These are phyloP conservation scores for Aegilops bicornis DNA, from an alignment of 176 grass and related monocot genomes.

Conservation along the genomic window DNA sequence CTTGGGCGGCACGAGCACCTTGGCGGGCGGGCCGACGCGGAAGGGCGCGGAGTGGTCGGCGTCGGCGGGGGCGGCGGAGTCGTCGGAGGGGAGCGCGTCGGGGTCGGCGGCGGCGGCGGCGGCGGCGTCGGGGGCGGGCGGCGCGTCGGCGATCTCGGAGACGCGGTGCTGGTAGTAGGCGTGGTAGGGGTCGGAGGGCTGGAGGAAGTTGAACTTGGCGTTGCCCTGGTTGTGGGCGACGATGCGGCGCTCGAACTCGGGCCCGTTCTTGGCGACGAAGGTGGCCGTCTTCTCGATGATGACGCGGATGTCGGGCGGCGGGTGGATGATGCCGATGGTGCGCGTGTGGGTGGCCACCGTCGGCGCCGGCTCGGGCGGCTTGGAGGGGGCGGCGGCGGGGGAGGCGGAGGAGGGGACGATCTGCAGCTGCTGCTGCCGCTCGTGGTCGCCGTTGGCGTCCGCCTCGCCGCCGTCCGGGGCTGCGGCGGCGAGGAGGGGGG, in stretches of 20 bases:
- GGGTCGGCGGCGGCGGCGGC: slow-evolving; percentile 7
- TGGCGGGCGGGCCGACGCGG: slow-evolving; percentile 45
- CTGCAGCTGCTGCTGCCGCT: neutral
- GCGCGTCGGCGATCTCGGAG: slow-evolving; percentile 44
- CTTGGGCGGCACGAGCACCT: slow-evolving; percentile 80
- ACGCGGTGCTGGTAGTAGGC: slow-evolving; percentile 86
- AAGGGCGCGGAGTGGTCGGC: slow-evolving; percentile 59
- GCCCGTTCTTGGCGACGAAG: slow-evolving; percentile 93
- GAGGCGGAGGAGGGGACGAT: neutral
- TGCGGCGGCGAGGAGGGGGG: slow-evolving; percentile 19
- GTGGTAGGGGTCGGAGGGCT: slow-evolving; percentile 79
- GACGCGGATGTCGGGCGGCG: slow-evolving; percentile 75
- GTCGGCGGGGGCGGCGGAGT: slow-evolving; percentile 28
- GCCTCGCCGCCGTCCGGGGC: slow-evolving; percentile 22
- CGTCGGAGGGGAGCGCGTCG: slow-evolving; percentile 22
- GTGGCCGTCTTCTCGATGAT: slow-evolving; percentile 91
- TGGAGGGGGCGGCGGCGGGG: neutral
- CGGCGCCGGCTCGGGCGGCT: slow-evolving; percentile 19
- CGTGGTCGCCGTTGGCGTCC: neutral
- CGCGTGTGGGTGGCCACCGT: slow-evolving; percentile 79
- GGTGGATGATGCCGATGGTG: slow-evolving; percentile 86
- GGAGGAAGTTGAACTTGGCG: slow-evolving; percentile 93
- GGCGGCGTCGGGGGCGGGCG: slow-evolving; percentile 23
- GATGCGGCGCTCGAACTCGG: slow-evolving; percentile 78
- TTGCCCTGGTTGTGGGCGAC: slow-evolving; percentile 69